Evolutionary conservation across 129 eudicot genomes (phyloP).

Genomic region (Helichrysum umbraculigerum): DNA sequence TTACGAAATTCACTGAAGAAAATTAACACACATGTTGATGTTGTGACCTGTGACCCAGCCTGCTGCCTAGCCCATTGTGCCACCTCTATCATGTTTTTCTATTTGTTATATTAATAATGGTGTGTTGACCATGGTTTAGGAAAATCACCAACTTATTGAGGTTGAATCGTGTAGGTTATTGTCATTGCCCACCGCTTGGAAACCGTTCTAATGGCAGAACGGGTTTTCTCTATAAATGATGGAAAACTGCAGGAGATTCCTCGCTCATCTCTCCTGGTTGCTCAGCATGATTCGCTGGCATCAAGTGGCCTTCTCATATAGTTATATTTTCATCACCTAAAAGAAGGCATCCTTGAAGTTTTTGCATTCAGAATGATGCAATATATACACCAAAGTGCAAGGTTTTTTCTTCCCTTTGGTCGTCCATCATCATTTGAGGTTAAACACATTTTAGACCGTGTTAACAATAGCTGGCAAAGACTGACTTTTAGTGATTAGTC

Average conservation of each 20-base stretch:
- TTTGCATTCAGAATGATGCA: background rate
- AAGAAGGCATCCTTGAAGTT: background rate
- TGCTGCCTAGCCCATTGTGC: background rate
- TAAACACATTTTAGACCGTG: background rate
- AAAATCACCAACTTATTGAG: background rate
- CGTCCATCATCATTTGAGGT: background rate
- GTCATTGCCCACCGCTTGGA: conserved; percentile 93
- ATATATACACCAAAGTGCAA: background rate
- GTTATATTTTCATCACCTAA: background rate
- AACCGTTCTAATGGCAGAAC: conserved; percentile 86
- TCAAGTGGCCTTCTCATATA: conserved; percentile 50
- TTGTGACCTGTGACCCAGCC: background rate
- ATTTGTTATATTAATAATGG: background rate
- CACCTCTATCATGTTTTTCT: background rate
- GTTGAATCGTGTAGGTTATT: conserved; percentile 59
- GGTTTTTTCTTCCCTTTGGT: background rate
- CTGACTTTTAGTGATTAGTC: background rate
- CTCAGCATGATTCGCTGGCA: conserved; percentile 37
- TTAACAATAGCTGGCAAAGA: background rate
- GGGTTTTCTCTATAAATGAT: conserved; percentile 56
- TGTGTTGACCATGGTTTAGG: background rate
- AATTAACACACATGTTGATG: background rate
- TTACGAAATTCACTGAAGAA: background rate
- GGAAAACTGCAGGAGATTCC: conserved; percentile 73
- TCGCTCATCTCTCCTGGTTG: conserved; percentile 62